Percentiles rank a stretch among this genome's conserved stretches.
These are phyloP conservation scores for Chaetoceros tenuissimus DNA, from an alignment of 108 stramenopile species.

Conservation along the genomic window DNA sequence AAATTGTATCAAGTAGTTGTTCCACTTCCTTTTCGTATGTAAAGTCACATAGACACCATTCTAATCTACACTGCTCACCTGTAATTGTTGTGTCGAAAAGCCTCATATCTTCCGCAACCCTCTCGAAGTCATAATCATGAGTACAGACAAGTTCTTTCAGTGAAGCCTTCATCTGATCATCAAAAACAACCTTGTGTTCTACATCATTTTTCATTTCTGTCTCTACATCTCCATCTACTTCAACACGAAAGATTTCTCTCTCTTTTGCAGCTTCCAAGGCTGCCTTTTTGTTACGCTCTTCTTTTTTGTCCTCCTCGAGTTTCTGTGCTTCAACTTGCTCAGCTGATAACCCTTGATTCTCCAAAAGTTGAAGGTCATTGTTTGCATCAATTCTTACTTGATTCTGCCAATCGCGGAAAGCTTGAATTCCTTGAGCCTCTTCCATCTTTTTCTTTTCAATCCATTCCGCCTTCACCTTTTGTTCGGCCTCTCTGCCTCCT, in stretches of 20 bases:
- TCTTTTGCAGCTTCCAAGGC: conserved; percentile 1
- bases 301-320: neutral
- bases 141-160: no score
- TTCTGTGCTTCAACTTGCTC: neutral
- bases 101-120: no score
- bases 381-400: neutral
- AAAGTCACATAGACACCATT: no score
- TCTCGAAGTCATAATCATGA: no score
- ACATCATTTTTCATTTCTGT: no score
- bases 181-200: no score
- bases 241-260: conserved; percentile 2
- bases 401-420: conserved; percentile 34
- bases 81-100: no score
- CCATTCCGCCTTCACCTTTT: conserved; percentile 16
- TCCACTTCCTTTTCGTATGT: no score
- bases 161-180: no score
- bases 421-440: conserved; percentile 17
- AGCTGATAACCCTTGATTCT: neutral
- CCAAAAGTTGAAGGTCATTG: neutral
- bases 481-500: conserved; percentile 57
- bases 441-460: conserved; percentile 20
- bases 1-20: no score
- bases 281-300: neutral
- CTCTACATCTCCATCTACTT: neutral
- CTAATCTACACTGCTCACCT: no score